Conservation (phyloP, 148 eudicot species). For the Vaccinium macrocarpon region DNA sequence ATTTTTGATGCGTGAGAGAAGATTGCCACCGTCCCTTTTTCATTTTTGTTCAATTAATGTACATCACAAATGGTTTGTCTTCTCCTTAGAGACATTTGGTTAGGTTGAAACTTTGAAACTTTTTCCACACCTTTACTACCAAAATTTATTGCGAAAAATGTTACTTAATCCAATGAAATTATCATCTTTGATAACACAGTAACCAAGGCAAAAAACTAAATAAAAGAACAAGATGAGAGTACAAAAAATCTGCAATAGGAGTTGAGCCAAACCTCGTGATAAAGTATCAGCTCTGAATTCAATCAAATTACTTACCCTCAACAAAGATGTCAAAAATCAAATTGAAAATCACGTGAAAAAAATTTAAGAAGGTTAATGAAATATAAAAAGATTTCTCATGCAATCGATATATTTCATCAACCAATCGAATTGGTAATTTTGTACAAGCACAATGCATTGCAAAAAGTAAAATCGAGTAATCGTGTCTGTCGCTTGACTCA, state of each 20-base stretch:
- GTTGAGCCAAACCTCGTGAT: too few relatives aligned
- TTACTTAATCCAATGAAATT: neutral
- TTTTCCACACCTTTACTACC: neutral
- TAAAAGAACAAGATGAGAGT: neutral
- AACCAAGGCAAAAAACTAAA: neutral
- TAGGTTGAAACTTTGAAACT: constrained; percentile 1
- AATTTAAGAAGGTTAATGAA: too few relatives aligned
- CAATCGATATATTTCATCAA: neutral
- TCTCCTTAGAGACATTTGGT: neutral
- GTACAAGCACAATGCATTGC: neutral
- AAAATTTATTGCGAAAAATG: neutral
- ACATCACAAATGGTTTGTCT: constrained; percentile 13
- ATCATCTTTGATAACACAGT: neutral
- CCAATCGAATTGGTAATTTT: neutral
- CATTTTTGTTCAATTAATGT: neutral
- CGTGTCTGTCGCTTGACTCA: neutral
- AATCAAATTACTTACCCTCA: too few relatives aligned
- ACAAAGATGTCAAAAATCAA: too few relatives aligned
- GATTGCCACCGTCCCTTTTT: constrained; percentile 5
- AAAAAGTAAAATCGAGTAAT: neutral
- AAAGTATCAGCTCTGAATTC: too few relatives aligned
- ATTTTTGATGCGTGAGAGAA: neutral
- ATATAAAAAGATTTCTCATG: neutral
- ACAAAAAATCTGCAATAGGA: neutral
- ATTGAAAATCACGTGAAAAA: too few relatives aligned